Base-by-base conservation (phyloP, 306 rosid species). In the Albizia julibrissin region DNA sequence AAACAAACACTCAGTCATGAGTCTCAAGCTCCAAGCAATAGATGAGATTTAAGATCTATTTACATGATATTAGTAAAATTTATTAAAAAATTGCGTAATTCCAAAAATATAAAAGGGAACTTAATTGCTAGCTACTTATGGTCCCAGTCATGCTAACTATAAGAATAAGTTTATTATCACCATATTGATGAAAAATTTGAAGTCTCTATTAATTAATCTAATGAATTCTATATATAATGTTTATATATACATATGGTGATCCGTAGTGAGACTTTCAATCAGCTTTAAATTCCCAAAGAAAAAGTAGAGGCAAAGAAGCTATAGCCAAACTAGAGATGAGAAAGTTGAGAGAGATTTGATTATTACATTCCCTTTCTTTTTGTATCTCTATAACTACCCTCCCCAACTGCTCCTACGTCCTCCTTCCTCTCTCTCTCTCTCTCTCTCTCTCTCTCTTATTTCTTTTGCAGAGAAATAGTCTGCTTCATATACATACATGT, bases 251-350 rank as follows among this genome's bases (percentile, higher is more conserved):
- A 54, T 21, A 11, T 8, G 21, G 6, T 27, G 37, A 62, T 62
- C 39, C 19, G 5, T 14, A 47, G 52, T 65, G 42, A 31, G 22
- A 31, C 42, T 65, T 65, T 16, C 39, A 65, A 65, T 4, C 52
- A 40, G 9, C n/a, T 42, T 40, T 69, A 40, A 69, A 22, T 40
- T 69, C 43, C 74, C 74, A 42, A n/a, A 6, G 7, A n/a, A 86
- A 87, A 88, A 80, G 88, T 88, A 73, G 43, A 22, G 62, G 86
- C 82, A 82, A 69, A 61, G 84, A 86, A 69, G 74, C 54, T 42
- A 42, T 42, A 69, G 76, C 74, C 72, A 69, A 44, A 26, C 26
- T 39, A 2, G 50, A 21, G 50, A n/a, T 39, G 0, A 10, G 14
- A 40, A 42, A 27, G 73, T 72, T 33, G 71, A 47, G 26, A 83